Conservation (phyloP, 2,329 filamentous ascomycete species). For the Apiospora aurea region DNA sequence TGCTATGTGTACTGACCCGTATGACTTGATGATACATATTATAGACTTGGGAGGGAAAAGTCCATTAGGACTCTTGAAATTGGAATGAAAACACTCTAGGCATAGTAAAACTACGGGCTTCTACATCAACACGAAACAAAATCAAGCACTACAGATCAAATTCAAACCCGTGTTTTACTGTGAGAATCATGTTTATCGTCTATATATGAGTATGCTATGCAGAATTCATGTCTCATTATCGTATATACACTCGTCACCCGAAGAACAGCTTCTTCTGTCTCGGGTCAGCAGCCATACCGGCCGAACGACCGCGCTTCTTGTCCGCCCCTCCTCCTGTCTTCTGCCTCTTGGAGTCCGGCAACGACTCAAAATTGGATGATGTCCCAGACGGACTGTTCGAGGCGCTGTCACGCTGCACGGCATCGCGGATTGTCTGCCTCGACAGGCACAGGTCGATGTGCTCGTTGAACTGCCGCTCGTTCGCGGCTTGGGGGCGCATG, state of each 20-base stretch:
- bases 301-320: conserved; percentile 36
- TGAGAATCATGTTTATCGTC: too few species aligned
- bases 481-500: conserved; percentile 72
- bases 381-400: conserved; percentile 32
- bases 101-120: too few species aligned
- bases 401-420: conserved; percentile 63
- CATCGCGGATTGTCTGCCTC: conserved; percentile 83
- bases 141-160: neutral
- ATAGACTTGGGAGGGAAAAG: neutral
- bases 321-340: conserved; percentile 36
- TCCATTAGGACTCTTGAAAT: neutral
- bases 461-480: conserved; percentile 83
- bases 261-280: conserved; percentile 56
- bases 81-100: neutral
- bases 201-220: neutral
- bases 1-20: neutral
- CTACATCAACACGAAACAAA: neutral
- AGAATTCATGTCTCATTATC: conserved; percentile 25
- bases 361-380: neutral
- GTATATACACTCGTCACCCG: conserved; percentile 24
- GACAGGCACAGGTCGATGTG: conserved; percentile 95
- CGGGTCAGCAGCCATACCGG: conserved; percentile 35
- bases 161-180: too few species aligned
- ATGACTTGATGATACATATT: conserved; percentile 7
- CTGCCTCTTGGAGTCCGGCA: conserved; percentile 39